These are phyloP conservation scores for Laburnicola sp. DNA, from an alignment of 2,329 filamentous ascomycete genomes.

Conservation along the genomic window DNA sequence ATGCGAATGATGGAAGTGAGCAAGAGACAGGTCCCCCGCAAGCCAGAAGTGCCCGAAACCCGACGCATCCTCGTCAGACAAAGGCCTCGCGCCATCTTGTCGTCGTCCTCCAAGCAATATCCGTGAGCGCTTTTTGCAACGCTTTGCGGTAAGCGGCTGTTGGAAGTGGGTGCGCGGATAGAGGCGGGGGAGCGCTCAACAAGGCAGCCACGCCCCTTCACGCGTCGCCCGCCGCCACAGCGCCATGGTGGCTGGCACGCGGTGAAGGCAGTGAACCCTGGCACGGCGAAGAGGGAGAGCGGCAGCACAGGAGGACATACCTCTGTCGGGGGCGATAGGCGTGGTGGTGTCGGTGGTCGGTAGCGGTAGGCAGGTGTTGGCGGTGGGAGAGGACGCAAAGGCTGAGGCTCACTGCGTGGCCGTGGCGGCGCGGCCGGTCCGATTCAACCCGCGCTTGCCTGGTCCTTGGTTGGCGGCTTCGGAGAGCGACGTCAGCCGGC, in stretches of 20 bases:
- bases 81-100: neutral
- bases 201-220: conserved; percentile 1
- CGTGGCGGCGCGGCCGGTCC: neutral
- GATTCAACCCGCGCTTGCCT: conserved; percentile 3
- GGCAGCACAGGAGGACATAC: conserved; percentile 13
- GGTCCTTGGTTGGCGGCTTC: neutral
- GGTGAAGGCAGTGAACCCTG: neutral
- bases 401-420: neutral
- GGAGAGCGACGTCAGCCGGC: conserved; percentile 2
- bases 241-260: conserved; percentile 3
- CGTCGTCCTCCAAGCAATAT: neutral
- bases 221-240: neutral
- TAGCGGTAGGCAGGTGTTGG: conserved; percentile 3
- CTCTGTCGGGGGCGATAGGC: conserved; percentile 5
- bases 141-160: neutral
- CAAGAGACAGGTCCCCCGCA: neutral
- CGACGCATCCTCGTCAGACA: neutral
- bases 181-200: neutral
- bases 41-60: neutral
- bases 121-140: neutral
- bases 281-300: conserved; percentile 5
- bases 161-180: neutral
- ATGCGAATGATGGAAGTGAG: neutral
- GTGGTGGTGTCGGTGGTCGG: neutral
- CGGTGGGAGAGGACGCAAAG: conserved; percentile 6